Evolutionary conservation across 441 rosid species (phyloP).

Genomic region (Macaranga tanarius): DNA sequence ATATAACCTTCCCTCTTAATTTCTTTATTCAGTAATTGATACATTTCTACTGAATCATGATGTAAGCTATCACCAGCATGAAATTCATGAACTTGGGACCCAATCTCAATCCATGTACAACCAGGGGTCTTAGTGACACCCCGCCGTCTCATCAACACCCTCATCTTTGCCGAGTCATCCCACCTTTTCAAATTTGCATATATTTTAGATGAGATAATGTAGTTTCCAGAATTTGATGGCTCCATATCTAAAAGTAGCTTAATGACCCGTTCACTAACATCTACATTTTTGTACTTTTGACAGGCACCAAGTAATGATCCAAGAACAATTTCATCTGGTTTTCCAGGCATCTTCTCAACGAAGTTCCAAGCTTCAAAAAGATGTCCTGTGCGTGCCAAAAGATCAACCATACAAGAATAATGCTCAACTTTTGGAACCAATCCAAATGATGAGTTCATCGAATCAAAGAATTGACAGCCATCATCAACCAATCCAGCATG

Average conservation of each 20-base stretch:
- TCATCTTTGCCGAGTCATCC: constrained; percentile 68
- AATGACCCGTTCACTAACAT: constrained; percentile 51
- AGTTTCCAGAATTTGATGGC: constrained; percentile 72
- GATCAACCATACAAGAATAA: constrained; percentile 87
- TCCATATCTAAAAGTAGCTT: constrained; percentile 52
- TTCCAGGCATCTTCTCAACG: constrained; percentile 66
- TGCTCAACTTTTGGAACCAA: constrained; percentile 80
- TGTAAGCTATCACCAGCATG: constrained; percentile 56
- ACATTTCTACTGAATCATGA: constrained; percentile 31
- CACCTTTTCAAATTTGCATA: constrained; percentile 64
- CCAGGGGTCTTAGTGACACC: constrained; percentile 39
- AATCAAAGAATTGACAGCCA: constrained; percentile 52
- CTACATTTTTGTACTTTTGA: constrained; percentile 49
- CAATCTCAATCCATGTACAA: constrained; percentile 58
- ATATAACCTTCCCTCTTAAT: constrained; percentile 39
- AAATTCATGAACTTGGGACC: constrained; percentile 55
- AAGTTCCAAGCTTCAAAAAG: constrained; percentile 82
- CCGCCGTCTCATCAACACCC: constrained; percentile 62
- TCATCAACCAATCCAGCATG: constrained; percentile 75
- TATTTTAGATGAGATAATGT: constrained; percentile 74
- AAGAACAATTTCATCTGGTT: constrained; percentile 64
- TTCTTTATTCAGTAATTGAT: constrained; percentile 50
- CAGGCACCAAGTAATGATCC: constrained; percentile 88
- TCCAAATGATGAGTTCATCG: constrained; percentile 62
- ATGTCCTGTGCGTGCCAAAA: constrained; percentile 71